Base-by-base conservation (phyloP, 2,329 filamentous ascomycete species). In the Ophiostoma novo-ulmi region DNA sequence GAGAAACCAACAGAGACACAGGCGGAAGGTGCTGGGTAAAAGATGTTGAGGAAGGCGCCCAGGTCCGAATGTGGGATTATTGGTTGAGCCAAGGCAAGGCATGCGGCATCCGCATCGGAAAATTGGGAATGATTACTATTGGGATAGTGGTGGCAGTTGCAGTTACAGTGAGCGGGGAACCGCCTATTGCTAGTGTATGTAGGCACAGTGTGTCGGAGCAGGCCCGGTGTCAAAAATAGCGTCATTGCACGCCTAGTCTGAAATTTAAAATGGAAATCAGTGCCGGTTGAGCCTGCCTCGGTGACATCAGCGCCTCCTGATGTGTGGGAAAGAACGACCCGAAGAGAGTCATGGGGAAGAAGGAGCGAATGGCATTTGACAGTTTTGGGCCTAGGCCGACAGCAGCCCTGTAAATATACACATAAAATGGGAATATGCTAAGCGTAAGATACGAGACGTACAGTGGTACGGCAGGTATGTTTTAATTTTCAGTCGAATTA, bases 21-120 rank as follows among this genome's bases (percentile, higher is more conserved):
- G 63, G 22, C 35, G 10, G 20, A 65, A 65, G 63, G 36, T 39
- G 65, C 38, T 35, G 38, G 22, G 65, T 22, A 67, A 44, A 41
- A 17, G 65, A 41, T 67, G 65, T 67, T 67, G 65, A 67, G 64
- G 64, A 66, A 66, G 65, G 38, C 36, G 38, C 65, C 14, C 65
- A 44, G 38, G 13, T 22, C 38, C 39, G n/a, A 67, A 48, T 14
- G 39, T 66, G 65, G 35, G 65, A 67, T 31, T 67, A 67, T 67
- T 48, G 65, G 65, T 67, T 67, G 65, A 22, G 65, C 36, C 65
- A 67, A 65, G 52, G 52, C 52, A 58, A 63, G 63, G 31, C 61
- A 35, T 36, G 31, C 13, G 63, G 58, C 58, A 63, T 63, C 14
- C 13, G 64, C 38, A 66, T 48, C 38, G 65, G 65, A 67, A 41